Evolutionary conservation across 129 eudicot genomes (phyloP).

Genomic region (Cynara cardunculus): DNA sequence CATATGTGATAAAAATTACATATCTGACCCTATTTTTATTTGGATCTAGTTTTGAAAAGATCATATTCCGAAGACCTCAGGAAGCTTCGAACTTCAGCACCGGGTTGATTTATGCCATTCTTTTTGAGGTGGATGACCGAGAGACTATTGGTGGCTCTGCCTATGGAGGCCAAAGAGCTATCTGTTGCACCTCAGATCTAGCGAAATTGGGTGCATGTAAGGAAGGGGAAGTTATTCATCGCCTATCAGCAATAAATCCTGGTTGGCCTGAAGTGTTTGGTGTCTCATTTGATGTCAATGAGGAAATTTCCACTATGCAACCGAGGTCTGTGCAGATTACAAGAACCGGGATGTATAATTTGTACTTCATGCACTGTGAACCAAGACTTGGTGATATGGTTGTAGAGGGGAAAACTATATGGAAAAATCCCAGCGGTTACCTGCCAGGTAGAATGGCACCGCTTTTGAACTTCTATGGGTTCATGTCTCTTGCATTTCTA

Average conservation of each 20-base stretch:
- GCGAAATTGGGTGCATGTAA: constrained; percentile 92
- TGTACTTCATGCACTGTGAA: constrained; percentile 95
- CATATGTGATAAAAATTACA: constrained; percentile 3
- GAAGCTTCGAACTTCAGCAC: constrained; percentile 72
- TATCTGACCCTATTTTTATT: background rate
- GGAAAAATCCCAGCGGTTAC: constrained; percentile 96
- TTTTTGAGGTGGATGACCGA: constrained; percentile 94
- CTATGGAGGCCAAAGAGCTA: constrained; percentile 97
- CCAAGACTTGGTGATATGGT: constrained; percentile 52
- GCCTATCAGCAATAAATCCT: constrained; percentile 74
- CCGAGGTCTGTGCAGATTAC: constrained; percentile 68
- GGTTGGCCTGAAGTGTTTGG: constrained; percentile 93
- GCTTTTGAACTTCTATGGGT: constrained; percentile 85
- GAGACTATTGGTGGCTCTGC: constrained; percentile 97
- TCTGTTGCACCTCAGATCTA: constrained; percentile 93
- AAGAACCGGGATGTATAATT: constrained; percentile 92
- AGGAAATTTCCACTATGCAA: constrained; percentile 45
- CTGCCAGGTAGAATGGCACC: constrained; percentile 99
- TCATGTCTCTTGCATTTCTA: constrained; percentile 91
- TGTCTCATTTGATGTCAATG: constrained; percentile 57
- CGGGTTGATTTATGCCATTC: constrained; percentile 59
- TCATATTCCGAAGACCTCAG: constrained; percentile 64
- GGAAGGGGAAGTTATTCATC: constrained; percentile 82
- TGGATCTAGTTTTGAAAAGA: constrained; percentile 70
- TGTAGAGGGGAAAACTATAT: constrained; percentile 81